Base-by-base conservation (phyloP, 257 asterid genomes). In the Solanum medicagineum region DNA sequence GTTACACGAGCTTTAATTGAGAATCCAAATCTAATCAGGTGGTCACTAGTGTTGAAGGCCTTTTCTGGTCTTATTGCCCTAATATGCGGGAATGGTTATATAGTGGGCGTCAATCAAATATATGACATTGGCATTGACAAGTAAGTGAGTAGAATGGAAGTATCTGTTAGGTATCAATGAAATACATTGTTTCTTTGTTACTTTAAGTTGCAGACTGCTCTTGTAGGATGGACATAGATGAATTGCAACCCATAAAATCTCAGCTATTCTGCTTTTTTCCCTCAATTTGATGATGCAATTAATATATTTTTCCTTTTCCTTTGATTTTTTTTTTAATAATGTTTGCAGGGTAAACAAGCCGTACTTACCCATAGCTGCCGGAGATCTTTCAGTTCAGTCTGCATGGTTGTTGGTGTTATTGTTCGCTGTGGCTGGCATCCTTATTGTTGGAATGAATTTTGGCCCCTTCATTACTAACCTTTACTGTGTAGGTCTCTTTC, bases 121-220 rank as follows among this genome's bases (percentile, higher is more conserved):
- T 95, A 97, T 86, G 99, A 95, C 88, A 95, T 97, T 82, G 99
- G 97, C 42, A 96, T 97, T 86, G 99, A 97, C 96, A 97, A 95
- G 98, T 97, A 93, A 93, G 98, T 85, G 69, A 84, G 42, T 22
- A 47, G 60, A 47, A 2, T 22, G 19, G 62, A 14, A 24, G 11
- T 49, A 75, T 75, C 49, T 74, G 81, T 42, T 73, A 73, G 81
- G 7, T 12, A 3, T 45, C 22, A 42, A 47, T 14, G 11, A 22
- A 32, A 16, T 24, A 49, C 10, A 51, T 24, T 77, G 45, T 51
- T 77, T 26, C 47, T 77, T 77, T 26, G 47, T 51, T 49, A 77
- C 83, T 26, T 77, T 77, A 53, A 51, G 47, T 10, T 51, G 65
- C 83, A 53, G 65, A 77, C 15, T 77, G 29, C 7, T 77, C 63